Evolutionary conservation across 2,329 filamentous ascomycete genomes (phyloP), one percentile per base, ranked within the genome.

Genomic region (Penicillium concentricum): DNA sequence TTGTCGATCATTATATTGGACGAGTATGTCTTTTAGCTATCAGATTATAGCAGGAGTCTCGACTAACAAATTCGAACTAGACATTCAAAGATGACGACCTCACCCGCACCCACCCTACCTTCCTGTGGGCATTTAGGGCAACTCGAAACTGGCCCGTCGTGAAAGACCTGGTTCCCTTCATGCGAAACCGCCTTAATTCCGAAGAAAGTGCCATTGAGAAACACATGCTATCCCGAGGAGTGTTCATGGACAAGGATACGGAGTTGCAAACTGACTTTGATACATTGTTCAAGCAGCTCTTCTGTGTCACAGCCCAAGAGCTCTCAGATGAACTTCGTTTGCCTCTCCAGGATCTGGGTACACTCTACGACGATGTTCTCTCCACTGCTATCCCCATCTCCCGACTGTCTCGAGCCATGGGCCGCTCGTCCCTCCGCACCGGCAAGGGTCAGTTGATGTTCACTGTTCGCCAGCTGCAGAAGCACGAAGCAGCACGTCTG

Each of bases 101-200:
- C 67, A 86, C 86, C 54, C 86, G 86, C 24, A 84, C 85, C 0
- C 91, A 96, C 69, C 85, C 89, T 0, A 85, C 92, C 2, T 96
- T 94, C 73, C 85, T 92, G 48, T 96, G 92, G 92, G 87, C 94
- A 67, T 95, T 90, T 69, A 84, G 89, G 55, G 89, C 91, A 3
- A 90, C 89, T 7, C 83, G 87, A 57, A 88, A 92, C 71, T 96
- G 92, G 92, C 70, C 76, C 8, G 82, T 84, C 39, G 81, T 96
- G 26, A 80, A 80, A 53, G 83, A 85, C 43, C 78, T 94, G 5
- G 79, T 95, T 24, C 83, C 84, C 7, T 83, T 83, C 41, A 96
- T 96, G 88, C 82, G 82, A 52, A 81, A 80, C 38, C 90, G 94
- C 63, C 74, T 96, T n/a, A 76, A 81, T 42, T 74, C 63, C 62